Evolutionary conservation across 495 filamentous ascomycete species (phyloP).

Genomic region (Penicillium diatomitis): DNA sequence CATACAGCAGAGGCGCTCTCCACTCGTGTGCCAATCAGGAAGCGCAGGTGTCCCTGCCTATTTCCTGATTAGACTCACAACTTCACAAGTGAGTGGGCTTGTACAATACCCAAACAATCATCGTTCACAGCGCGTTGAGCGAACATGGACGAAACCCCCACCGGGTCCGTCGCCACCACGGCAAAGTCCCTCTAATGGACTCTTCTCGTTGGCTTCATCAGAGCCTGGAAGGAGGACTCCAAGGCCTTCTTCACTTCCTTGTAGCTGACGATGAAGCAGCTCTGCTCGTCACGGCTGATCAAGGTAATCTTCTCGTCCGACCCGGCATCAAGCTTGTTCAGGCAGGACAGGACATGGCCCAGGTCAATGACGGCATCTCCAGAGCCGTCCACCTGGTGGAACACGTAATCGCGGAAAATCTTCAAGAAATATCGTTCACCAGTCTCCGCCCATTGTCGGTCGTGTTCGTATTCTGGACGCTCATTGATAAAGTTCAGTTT

Average conservation of each 20-base stretch:
- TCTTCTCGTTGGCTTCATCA: conserved; percentile 49
- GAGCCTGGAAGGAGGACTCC: conserved; percentile 69
- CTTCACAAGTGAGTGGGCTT: too few species aligned
- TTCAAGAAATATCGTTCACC: conserved; percentile 87
- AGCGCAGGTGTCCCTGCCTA: too few species aligned
- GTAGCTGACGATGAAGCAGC: conserved; percentile 75
- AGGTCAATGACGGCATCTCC: conserved; percentile 74
- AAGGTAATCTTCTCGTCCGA: conserved; percentile 76
- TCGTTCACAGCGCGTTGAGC: too few species aligned
- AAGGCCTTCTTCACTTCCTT: conserved; percentile 76
- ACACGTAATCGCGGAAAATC: conserved; percentile 93
- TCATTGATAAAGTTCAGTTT: conserved; percentile 85
- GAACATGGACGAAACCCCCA: too few species aligned
- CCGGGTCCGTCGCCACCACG: too few species aligned
- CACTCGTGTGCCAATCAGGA: too few species aligned
- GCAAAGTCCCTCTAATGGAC: conserved; percentile 20
- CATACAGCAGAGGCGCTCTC: too few species aligned
- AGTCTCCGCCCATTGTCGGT: conserved; percentile 74
- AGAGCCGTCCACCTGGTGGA: conserved; percentile 82
- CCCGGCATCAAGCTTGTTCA: conserved; percentile 91
- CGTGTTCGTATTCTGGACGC: conserved; percentile 70
- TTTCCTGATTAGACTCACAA: too few species aligned
- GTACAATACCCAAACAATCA: too few species aligned
- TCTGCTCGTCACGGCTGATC: conserved; percentile 83
- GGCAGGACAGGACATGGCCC: conserved; percentile 68